These are phyloP conservation scores for Lasiodiplodia gonubiensis DNA, from an alignment of 2,329 filamentous ascomycete genomes.

Conservation along the genomic window DNA sequence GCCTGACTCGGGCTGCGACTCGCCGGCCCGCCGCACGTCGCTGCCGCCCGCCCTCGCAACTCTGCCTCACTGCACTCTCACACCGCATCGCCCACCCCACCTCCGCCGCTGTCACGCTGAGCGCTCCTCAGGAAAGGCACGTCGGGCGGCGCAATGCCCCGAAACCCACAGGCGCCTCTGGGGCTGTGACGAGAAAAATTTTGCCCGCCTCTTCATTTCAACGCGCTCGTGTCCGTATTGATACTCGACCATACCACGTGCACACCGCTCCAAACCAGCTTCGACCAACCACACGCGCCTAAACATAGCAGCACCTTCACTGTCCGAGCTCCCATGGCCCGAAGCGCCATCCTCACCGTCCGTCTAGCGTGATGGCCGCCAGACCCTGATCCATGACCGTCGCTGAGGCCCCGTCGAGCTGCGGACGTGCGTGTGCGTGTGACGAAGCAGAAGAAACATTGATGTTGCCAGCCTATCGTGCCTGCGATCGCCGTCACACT, in stretches of 20 bases:
- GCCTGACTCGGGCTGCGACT: not conserved
- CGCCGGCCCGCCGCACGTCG: not conserved
- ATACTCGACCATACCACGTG: slow-evolving; percentile 17
- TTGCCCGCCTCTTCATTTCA: not conserved
- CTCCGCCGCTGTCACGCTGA: not conserved
- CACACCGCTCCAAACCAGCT: slow-evolving; percentile 10
- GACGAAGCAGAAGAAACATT: slow-evolving; percentile 2
- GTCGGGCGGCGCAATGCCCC: slow-evolving; percentile 12
- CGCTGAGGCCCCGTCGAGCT: not conserved
- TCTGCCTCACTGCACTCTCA: not conserved
- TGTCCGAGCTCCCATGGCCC: slow-evolving; percentile 13
- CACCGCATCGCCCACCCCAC: slow-evolving; percentile 1
- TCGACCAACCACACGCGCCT: slow-evolving; percentile 17
- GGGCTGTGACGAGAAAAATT: not conserved
- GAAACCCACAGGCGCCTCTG: not conserved
- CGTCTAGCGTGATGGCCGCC: slow-evolving; percentile 7
- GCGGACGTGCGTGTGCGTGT: not conserved
- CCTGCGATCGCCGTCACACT: not conserved
- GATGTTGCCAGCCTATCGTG: not conserved
- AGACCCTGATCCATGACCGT: not conserved
- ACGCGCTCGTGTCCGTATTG: not conserved
- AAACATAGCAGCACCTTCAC: not conserved
- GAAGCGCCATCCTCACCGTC: slow-evolving; percentile 19
- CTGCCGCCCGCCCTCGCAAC: not conserved
- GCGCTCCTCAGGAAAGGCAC: not conserved